phyloP scores from a whole-genome alignment of 306 rosid species.

The Castanopsis chinensis region DNA sequence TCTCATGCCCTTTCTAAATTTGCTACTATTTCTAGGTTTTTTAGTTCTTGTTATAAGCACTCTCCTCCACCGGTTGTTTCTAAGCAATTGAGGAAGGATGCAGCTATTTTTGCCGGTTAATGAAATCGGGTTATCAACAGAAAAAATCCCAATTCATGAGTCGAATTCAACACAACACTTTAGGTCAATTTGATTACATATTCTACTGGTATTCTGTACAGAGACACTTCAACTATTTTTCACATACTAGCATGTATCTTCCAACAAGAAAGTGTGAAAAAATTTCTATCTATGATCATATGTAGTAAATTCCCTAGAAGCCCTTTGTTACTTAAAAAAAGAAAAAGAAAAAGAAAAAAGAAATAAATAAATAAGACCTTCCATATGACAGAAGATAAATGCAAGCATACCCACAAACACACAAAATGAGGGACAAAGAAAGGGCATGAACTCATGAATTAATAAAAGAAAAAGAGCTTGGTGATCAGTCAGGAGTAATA shows the following conservation, averaged over 20 bases:
- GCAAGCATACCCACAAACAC: too few relatives aligned
- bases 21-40: too few relatives aligned
- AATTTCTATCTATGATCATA: neutral
- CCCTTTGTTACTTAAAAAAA: neutral
- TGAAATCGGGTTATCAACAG: too few relatives aligned
- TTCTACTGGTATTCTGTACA: neutral
- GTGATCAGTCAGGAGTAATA: neutral
- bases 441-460: neutral
- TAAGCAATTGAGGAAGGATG: too few relatives aligned
- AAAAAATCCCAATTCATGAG: slow-evolving; percentile 3
- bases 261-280: neutral
- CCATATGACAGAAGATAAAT: neutral
- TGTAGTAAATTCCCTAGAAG: neutral
- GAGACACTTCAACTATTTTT: neutral
- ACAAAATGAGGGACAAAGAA: neutral
- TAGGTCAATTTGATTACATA: neutral
- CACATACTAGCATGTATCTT: neutral
- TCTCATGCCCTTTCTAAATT: too few relatives aligned
- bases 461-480: neutral
- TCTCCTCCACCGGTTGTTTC: too few relatives aligned
- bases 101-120: too few relatives aligned
- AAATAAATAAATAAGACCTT: neutral
- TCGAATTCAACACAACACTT: neutral
- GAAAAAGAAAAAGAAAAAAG: neutral
- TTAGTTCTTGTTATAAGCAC: too few relatives aligned